Conservation (phyloP, 2,329 filamentous ascomycete genomes). For the Alternaria sp. region DNA sequence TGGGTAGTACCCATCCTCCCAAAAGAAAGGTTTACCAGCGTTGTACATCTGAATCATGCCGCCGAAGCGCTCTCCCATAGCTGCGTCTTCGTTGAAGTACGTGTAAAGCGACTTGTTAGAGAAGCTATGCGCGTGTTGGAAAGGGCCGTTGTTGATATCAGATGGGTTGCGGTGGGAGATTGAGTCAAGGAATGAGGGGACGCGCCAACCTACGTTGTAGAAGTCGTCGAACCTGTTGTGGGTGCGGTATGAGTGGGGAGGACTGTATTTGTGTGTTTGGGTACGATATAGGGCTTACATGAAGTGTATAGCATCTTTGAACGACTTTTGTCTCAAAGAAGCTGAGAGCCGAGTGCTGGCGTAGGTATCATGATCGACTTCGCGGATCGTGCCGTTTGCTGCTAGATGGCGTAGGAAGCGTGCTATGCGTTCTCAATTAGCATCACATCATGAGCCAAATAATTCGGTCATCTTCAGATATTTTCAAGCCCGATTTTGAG, state of each 20-base stretch:
- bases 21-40: constrained; percentile 14
- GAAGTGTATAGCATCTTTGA: constrained; percentile 8
- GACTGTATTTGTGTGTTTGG: too few species aligned
- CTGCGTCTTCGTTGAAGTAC: constrained; percentile 12
- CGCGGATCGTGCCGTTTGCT: constrained; percentile 11
- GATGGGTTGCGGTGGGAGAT: constrained; percentile 10
- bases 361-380: constrained; percentile 9
- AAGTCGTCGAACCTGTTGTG: constrained; percentile 12
- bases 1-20: constrained; percentile 10
- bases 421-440: not conserved
- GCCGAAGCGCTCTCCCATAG: constrained; percentile 10
- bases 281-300: not conserved
- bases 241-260: not conserved
- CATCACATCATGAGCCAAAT: fast-evolving
- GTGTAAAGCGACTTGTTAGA: not conserved
- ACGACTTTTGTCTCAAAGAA: constrained; percentile 11
- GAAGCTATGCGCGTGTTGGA: constrained; percentile 11
- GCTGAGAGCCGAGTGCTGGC: constrained; percentile 13
- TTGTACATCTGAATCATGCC: constrained; percentile 20
- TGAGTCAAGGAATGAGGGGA: constrained; percentile 13
- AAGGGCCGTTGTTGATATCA: constrained; percentile 10
- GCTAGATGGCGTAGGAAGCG: constrained; percentile 14
- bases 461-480: too few species aligned
- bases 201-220: constrained; percentile 16
- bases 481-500: too few species aligned